A percentile compares a stretch with the other conserved stretches of the same genome.
phyloP scores from a whole-genome alignment of 768 basidiomycete genomes.

The Rhodotorula kratochvilovae region DNA sequence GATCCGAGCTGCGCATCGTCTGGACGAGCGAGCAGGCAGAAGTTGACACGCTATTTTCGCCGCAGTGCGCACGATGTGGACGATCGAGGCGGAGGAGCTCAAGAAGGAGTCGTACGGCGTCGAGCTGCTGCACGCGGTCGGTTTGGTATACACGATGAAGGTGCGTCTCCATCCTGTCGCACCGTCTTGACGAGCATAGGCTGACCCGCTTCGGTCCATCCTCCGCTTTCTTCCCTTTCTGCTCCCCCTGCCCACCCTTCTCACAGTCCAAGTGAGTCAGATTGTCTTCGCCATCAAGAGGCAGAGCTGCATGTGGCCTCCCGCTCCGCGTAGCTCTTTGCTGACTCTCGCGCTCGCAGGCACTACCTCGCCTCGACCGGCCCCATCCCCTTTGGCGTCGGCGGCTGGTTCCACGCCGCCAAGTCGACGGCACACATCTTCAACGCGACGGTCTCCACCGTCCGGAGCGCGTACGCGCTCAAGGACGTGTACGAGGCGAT shows the following conservation, averaged over 20 bases:
- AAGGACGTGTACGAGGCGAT: slow-evolving; percentile 89
- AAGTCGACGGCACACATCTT: slow-evolving; percentile 90
- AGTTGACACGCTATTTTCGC: neutral
- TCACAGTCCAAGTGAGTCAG: neutral
- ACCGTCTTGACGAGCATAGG: neutral
- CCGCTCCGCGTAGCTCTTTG: neutral
- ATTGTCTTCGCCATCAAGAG: neutral
- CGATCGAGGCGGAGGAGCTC: slow-evolving; percentile 55
- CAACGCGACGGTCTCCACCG: slow-evolving; percentile 51
- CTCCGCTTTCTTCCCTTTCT: neutral
- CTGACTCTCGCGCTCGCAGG: slow-evolving; percentile 48
- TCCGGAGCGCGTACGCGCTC: slow-evolving; percentile 65
- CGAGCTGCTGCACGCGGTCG: slow-evolving; percentile 77
- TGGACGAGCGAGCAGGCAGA: no score
- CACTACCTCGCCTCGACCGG: slow-evolving; percentile 71
- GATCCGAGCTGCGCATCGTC: no score
- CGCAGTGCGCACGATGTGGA: slow-evolving; percentile 41
- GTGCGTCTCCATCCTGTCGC: slow-evolving; percentile 46
- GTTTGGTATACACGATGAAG: slow-evolving; percentile 77
- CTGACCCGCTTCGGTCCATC: no score
- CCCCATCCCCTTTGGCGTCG: slow-evolving; percentile 63
- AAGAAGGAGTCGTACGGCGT: slow-evolving; percentile 81
- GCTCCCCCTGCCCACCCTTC: neutral
- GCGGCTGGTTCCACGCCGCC: slow-evolving; percentile 88
- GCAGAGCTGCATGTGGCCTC: neutral